phyloP scores from a whole-genome alignment of 805 yeast genomes.

The Nakazawaea molendinolei region DNA sequence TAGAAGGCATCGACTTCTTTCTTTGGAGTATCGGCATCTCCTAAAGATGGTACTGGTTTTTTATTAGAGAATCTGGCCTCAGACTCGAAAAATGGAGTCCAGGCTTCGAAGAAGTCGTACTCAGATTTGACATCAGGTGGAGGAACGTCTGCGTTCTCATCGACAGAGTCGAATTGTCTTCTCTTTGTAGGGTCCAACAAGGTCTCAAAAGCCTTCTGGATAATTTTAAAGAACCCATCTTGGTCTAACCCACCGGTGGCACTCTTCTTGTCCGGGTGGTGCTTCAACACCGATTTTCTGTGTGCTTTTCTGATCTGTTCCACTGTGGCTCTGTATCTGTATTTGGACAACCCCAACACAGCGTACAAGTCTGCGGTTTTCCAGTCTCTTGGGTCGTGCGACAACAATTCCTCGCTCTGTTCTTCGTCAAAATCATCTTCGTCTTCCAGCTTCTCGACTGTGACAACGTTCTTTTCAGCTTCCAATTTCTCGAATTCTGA shows the following conservation, averaged over 20 bases:
- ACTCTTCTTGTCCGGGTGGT: conserved; percentile 98
- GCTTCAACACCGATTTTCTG: conserved; percentile 92
- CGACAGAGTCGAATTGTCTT: conserved; percentile 94
- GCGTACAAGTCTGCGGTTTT: conserved; percentile 93
- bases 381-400: conserved; percentile 98
- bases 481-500: conserved; percentile 92
- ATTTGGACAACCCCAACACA: conserved; percentile 87
- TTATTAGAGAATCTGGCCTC: conserved; percentile 91
- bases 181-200: conserved; percentile 81
- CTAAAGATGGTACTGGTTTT: conserved; percentile 83
- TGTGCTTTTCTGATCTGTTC: conserved; percentile 95
- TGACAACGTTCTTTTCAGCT: conserved; percentile 79
- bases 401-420: conserved; percentile 60
- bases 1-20: conserved; percentile 83
- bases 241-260: conserved; percentile 82
- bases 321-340: conserved; percentile 86
- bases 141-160: conserved; percentile 74
- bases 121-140: conserved; percentile 64
- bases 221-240: conserved; percentile 96
- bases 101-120: conserved; percentile 84
- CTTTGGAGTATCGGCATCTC: conserved; percentile 60
- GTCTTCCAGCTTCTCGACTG: conserved; percentile 54
- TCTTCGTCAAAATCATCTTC: conserved; percentile 73
- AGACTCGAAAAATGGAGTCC: conserved; percentile 86
- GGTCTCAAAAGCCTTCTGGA: conserved; percentile 93